phyloP scores from a whole-genome alignment of 805 yeast species.

The Zygotorulaspora florentina region DNA sequence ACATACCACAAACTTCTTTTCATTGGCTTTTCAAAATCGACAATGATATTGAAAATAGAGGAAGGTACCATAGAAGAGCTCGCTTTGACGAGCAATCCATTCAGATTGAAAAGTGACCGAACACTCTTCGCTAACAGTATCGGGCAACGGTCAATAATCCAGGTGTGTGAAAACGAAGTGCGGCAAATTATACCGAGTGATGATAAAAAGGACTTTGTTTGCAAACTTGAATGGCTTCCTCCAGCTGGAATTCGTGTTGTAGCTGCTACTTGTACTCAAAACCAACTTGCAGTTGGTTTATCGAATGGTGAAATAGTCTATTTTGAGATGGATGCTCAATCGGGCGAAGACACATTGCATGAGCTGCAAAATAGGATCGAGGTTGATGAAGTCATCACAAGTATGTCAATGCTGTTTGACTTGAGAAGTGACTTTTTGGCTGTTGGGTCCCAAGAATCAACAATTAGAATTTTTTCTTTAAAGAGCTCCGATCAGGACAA shows the following conservation, averaged over 20 bases:
- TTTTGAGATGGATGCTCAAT: slow-evolving; percentile 61
- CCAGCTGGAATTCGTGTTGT: slow-evolving; percentile 69
- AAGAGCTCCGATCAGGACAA: slow-evolving; percentile 44
- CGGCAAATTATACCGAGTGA: slow-evolving; percentile 45
- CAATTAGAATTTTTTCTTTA: slow-evolving; percentile 61
- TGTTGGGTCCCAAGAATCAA: slow-evolving; percentile 66
- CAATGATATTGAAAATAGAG: slow-evolving; percentile 24
- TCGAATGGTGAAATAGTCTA: slow-evolving; percentile 74
- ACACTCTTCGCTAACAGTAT: slow-evolving; percentile 70
- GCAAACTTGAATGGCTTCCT: slow-evolving; percentile 69
- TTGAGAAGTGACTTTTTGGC: slow-evolving; percentile 55
- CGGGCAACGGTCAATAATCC: slow-evolving; percentile 61
- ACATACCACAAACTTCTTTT: slow-evolving; percentile 24
- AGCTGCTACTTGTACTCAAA: slow-evolving; percentile 55
- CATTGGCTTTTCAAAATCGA: slow-evolving; percentile 21
- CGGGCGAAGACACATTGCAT: slow-evolving; percentile 41
- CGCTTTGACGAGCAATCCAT: slow-evolving; percentile 58
- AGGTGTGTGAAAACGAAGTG: slow-evolving; percentile 67
- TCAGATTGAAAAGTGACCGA: slow-evolving; percentile 50
- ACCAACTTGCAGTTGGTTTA: slow-evolving; percentile 67
- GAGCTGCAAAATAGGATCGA: slow-evolving; percentile 66
- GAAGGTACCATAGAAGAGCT: slow-evolving; percentile 64
- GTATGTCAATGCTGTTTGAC: slow-evolving; percentile 48
- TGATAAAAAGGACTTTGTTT: slow-evolving; percentile 19
- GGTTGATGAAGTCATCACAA: slow-evolving; percentile 46